These are phyloP conservation scores for Fusarium algeriense DNA, from an alignment of 2,329 filamentous ascomycete genomes.

Conservation along the genomic window DNA sequence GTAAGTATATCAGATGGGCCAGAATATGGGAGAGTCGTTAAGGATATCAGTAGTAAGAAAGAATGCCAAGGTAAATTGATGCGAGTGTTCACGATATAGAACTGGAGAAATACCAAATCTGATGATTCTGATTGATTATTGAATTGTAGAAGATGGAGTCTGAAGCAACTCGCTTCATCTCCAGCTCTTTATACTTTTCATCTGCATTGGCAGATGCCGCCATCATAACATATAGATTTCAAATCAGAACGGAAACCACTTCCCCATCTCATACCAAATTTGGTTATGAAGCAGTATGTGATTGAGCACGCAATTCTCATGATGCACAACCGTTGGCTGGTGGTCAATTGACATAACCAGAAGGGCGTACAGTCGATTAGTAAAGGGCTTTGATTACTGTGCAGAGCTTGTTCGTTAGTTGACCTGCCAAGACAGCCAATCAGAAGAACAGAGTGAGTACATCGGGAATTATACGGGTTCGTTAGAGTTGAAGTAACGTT, in stretches of 20 bases:
- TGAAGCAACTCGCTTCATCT: conserved; percentile 11
- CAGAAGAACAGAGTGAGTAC: neutral
- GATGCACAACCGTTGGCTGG: conserved; percentile 36
- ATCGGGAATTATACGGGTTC: conserved; percentile 25
- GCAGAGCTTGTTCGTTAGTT: neutral
- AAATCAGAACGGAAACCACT: conserved; percentile 43
- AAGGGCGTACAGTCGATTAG: conserved; percentile 42
- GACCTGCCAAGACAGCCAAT: neutral
- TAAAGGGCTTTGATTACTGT: conserved; percentile 44
- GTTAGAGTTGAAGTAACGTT: neutral
- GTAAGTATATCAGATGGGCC: neutral
- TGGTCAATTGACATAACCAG: conserved; percentile 26
- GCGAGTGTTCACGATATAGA: neutral
- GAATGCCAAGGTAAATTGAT: conserved; percentile 11
- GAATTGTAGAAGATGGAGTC: conserved; percentile 3
- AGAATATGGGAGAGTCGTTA: neutral
- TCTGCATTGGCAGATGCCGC: neutral
- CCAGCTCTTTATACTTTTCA: conserved; percentile 37
- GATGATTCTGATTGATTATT: neutral
- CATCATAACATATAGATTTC: conserved; percentile 42
- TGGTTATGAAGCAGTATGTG: conserved; percentile 31
- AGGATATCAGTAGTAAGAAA: neutral
- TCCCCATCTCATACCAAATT: conserved; percentile 27
- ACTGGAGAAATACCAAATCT: neutral
- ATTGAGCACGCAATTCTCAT: conserved; percentile 45